These are phyloP conservation scores for Leishmania amazonensis DNA, from an alignment of 208 protist genomes.

Conservation along the genomic window DNA sequence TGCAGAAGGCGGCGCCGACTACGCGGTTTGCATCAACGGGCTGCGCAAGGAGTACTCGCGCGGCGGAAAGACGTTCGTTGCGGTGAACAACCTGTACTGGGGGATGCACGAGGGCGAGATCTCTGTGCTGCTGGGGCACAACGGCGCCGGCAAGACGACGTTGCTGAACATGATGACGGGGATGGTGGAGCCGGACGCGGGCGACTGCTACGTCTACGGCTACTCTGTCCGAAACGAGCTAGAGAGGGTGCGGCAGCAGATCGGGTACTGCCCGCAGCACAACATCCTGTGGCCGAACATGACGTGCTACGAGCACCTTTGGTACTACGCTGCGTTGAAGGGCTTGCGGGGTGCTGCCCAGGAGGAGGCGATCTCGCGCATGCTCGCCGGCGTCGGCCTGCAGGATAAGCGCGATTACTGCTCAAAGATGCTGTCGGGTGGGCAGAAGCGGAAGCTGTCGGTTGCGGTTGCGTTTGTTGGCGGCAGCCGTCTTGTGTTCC, in stretches of 20 bases:
- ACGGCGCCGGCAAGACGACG: conserved; percentile 89
- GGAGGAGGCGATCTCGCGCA: conserved; percentile 44
- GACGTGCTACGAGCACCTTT: conserved; percentile 88
- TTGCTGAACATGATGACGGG: conserved; percentile 78
- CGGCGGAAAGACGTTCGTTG: conserved; percentile 40
- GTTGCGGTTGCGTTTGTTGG: conserved; percentile 88
- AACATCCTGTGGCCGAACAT: conserved; percentile 64
- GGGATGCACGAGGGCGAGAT: conserved; percentile 64
- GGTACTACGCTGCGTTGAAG: conserved; percentile 83
- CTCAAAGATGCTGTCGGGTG: conserved; percentile 76
- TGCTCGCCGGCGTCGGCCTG: conserved; percentile 61
- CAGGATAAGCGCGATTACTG: conserved; percentile 47
- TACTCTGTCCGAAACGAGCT: conserved; percentile 59
- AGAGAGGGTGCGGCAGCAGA: conserved; percentile 48
- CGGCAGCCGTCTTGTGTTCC: conserved; percentile 38
- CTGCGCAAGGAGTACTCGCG: conserved; percentile 51
- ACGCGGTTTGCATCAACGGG: no score
- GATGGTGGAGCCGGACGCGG: conserved; percentile 53
- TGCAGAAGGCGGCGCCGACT: no score
- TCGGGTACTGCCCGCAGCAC: conserved; percentile 76
- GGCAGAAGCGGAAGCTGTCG: conserved; percentile 87
- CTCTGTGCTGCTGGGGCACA: conserved; percentile 82
- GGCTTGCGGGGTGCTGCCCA: conserved; percentile 63
- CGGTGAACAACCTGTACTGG: conserved; percentile 83
- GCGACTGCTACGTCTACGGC: conserved; percentile 75